These are phyloP conservation scores for Entomortierella lignicola DNA, from an alignment of 192 early-diverging fungal species.

Conservation along the genomic window DNA sequence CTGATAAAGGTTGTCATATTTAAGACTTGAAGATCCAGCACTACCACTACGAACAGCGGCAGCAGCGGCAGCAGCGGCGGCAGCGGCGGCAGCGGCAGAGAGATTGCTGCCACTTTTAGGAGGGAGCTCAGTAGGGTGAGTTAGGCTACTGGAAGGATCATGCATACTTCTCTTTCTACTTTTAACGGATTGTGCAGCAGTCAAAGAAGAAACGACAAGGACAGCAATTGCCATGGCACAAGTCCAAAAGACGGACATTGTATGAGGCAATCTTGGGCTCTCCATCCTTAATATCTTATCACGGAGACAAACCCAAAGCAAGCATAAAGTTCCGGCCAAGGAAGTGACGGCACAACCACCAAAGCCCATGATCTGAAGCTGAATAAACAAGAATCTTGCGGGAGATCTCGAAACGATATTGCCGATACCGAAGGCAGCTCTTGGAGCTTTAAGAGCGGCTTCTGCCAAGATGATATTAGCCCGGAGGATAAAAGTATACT, in stretches of 20 bases:
- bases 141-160: background rate
- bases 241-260: conserved; percentile 41
- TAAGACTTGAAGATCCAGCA: background rate
- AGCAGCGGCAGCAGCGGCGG: no score
- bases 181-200: conserved; percentile 19
- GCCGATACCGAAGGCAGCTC: conserved; percentile 35
- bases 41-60: background rate
- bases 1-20: background rate
- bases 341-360: conserved; percentile 32
- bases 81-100: no score
- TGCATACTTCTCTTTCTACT: conserved; percentile 18
- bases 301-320: conserved; percentile 27
- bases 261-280: background rate
- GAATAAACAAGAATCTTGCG: conserved; percentile 39
- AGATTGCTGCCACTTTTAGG: background rate
- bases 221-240: conserved; percentile 25
- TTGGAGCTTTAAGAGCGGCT: conserved; percentile 36
- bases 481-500: conserved; percentile 49
- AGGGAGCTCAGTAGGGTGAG: background rate
- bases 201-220: conserved; percentile 11
- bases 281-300: conserved; percentile 15
- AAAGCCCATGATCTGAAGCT: conserved; percentile 36
- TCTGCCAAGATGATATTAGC: conserved; percentile 53
- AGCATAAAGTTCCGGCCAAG: conserved; percentile 14
- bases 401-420: conserved; percentile 32